phyloP scores from a whole-genome alignment of 768 basidiomycete genomes.

The Sarcomyxa edulis region DNA sequence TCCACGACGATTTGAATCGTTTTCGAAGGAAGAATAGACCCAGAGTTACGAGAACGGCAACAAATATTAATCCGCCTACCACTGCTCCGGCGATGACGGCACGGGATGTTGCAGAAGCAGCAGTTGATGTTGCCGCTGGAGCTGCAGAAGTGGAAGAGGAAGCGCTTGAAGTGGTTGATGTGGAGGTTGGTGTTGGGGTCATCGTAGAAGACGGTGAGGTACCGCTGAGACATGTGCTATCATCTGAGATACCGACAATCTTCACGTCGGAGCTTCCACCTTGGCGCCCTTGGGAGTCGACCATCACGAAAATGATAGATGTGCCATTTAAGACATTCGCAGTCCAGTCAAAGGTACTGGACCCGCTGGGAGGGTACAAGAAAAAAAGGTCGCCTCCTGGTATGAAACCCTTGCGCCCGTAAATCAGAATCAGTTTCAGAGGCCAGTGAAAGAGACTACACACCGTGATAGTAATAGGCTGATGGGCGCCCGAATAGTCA shows the following conservation, averaged over 20 bases:
- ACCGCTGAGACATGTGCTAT: slow-evolving; percentile 45
- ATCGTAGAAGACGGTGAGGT: slow-evolving; percentile 49
- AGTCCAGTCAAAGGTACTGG: slow-evolving; percentile 44
- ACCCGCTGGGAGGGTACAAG: slow-evolving; percentile 34
- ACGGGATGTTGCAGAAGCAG: slow-evolving; percentile 13
- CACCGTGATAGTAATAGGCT: slow-evolving; percentile 54
- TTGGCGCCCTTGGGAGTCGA: slow-evolving; percentile 40
- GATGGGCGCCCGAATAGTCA: slow-evolving; percentile 35
- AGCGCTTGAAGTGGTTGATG: slow-evolving; percentile 12
- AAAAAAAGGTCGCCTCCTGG: slow-evolving; percentile 53
- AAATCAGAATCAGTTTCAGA: background rate
- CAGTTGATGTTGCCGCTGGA: slow-evolving; percentile 19
- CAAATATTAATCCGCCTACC: slow-evolving; percentile 46
- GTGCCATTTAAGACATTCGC: slow-evolving; percentile 56
- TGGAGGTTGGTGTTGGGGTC: slow-evolving; percentile 7
- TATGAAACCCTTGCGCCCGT: slow-evolving; percentile 44
- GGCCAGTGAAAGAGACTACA: slow-evolving; percentile 14
- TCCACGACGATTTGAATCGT: too few species aligned
- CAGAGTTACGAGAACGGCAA: slow-evolving; percentile 46
- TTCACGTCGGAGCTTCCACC: slow-evolving; percentile 59
- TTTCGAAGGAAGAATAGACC: slow-evolving; percentile 46
- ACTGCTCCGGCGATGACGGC: slow-evolving; percentile 45
- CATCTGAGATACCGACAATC: slow-evolving; percentile 40
- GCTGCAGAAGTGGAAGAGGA: slow-evolving; percentile 14
- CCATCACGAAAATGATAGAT: slow-evolving; percentile 50